Evolutionary conservation across 768 basidiomycete species (phyloP).

Genomic region (Tubosaeta sp.): DNA sequence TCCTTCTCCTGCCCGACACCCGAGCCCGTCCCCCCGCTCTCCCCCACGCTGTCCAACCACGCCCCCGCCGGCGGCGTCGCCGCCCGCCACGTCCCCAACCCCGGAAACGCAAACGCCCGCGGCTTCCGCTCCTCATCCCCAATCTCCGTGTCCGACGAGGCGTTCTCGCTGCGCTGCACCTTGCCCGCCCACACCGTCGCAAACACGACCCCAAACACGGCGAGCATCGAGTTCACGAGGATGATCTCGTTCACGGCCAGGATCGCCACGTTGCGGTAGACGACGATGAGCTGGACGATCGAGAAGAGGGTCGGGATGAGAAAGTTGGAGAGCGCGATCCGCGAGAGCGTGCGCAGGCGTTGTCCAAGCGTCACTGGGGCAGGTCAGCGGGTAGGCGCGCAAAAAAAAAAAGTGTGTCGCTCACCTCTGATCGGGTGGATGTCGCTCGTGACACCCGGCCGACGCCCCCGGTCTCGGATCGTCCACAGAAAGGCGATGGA

Average conservation of each 20-base stretch:
- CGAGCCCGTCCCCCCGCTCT: neutral
- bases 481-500: constrained; percentile 28
- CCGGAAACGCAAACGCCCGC: constrained; percentile 5
- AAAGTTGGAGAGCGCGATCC: constrained; percentile 32
- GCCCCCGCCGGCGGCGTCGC: constrained; percentile 3
- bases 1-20: neutral
- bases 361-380: constrained; percentile 21
- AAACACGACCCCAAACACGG: constrained; percentile 32
- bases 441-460: constrained; percentile 15
- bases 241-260: constrained; percentile 24
- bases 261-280: constrained; percentile 23
- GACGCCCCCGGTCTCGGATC: constrained; percentile 11
- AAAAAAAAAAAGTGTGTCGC: too few relatives aligned
- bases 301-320: constrained; percentile 30
- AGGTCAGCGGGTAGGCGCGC: too few relatives aligned
- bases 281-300: constrained; percentile 26
- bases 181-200: constrained; percentile 30
- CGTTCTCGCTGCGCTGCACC: neutral
- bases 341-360: constrained; percentile 25
- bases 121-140: neutral
- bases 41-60: constrained; percentile 5
- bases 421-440: constrained; percentile 14
- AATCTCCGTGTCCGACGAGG: neutral
- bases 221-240: constrained; percentile 27
- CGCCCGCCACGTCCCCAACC: constrained; percentile 18